Percentiles rank a stretch among this genome's conserved stretches.
Conservation (phyloP, 2,329 filamentous ascomycete species). For the Hypoxylon sp. region DNA sequence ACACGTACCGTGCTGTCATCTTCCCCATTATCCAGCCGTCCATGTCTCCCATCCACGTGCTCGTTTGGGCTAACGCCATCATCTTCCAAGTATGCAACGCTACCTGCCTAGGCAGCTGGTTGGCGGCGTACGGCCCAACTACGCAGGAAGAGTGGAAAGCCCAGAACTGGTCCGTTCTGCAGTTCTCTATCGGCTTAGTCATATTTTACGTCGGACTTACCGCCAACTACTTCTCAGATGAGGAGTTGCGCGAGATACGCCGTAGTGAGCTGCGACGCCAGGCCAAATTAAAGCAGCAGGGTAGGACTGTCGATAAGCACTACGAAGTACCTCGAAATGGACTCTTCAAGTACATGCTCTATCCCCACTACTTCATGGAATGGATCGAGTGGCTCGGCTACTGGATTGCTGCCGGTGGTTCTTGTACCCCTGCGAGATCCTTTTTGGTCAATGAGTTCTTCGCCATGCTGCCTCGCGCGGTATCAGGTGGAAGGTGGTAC, state of each 20-base stretch:
- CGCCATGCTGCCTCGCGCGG: slow-evolving; percentile 90
- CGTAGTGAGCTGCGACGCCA: slow-evolving; percentile 75
- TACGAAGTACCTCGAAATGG: slow-evolving; percentile 90
- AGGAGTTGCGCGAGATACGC: slow-evolving; percentile 88
- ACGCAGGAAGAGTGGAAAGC: slow-evolving; percentile 67
- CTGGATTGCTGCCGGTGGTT: slow-evolving; percentile 79
- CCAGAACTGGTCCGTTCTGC: slow-evolving; percentile 58
- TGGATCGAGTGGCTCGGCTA: slow-evolving; percentile 98
- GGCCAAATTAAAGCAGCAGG: slow-evolving; percentile 60
- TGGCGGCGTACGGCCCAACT: slow-evolving; percentile 83
- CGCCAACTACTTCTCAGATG: slow-evolving; percentile 90
- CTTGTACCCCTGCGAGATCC: slow-evolving; percentile 80
- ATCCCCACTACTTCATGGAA: slow-evolving; percentile 95
- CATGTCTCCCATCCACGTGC: slow-evolving; percentile 89
- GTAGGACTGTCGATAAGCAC: slow-evolving; percentile 77
- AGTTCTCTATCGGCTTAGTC: slow-evolving; percentile 75
- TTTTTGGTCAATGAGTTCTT: slow-evolving; percentile 90
- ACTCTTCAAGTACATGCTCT: slow-evolving; percentile 86
- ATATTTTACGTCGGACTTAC: slow-evolving; percentile 83
- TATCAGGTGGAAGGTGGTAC: slow-evolving; percentile 89
- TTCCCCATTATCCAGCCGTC: slow-evolving; percentile 87
- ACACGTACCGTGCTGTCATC: slow-evolving; percentile 88
- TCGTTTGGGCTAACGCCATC: slow-evolving; percentile 75
- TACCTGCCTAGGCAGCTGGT: slow-evolving; percentile 82
- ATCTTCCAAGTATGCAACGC: slow-evolving; percentile 87